A percentile compares a stretch with the other conserved stretches of the same genome.
These are phyloP conservation scores for Arctium minus DNA, from an alignment of 129 eudicot genomes.

Conservation along the genomic window DNA sequence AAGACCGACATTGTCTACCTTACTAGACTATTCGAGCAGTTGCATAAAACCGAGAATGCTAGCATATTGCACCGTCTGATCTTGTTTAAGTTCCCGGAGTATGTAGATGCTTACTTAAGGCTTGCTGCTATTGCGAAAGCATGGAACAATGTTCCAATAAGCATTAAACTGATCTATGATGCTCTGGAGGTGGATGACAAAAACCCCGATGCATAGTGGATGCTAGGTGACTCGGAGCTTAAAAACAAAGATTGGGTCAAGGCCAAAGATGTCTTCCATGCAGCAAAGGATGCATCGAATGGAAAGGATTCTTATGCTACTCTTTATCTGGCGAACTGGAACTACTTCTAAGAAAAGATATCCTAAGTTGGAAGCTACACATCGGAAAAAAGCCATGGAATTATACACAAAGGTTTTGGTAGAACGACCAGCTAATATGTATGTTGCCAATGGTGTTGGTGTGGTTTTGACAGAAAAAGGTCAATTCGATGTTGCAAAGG, in stretches of 20 bases:
- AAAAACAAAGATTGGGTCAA: slow-evolving; percentile 98
- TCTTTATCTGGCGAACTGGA: slow-evolving; percentile 98
- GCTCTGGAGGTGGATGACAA: slow-evolving; percentile 88
- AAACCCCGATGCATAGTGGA: slow-evolving; percentile 76
- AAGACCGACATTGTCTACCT: slow-evolving; percentile 71
- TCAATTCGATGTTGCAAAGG: slow-evolving; percentile 91
- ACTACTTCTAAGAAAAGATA: slow-evolving; percentile 83
- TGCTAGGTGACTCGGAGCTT: slow-evolving; percentile 96
- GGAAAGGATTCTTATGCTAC: slow-evolving; percentile 92
- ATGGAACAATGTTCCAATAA: slow-evolving; percentile 67
- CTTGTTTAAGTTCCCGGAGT: slow-evolving; percentile 88
- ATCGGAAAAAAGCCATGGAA: slow-evolving; percentile 93
- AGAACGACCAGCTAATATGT: slow-evolving; percentile 69
- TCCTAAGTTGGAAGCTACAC: slow-evolving; percentile 91
- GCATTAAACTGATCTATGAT: slow-evolving; percentile 91
- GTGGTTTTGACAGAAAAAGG: slow-evolving; percentile 95
- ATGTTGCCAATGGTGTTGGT: slow-evolving; percentile 98
- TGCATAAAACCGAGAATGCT: slow-evolving; percentile 64
- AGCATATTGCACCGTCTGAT: slow-evolving; percentile 80
- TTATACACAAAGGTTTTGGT: slow-evolving; percentile 85
- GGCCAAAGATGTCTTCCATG: slow-evolving; percentile 92
- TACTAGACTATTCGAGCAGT: slow-evolving; percentile 74
- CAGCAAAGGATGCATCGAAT: slow-evolving; percentile 80
- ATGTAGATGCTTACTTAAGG: slow-evolving; percentile 89
- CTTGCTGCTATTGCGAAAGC: slow-evolving; percentile 97